These are phyloP conservation scores for Talaromyces sp. DNA, from an alignment of 2,329 filamentous ascomycete genomes.

Conservation along the genomic window DNA sequence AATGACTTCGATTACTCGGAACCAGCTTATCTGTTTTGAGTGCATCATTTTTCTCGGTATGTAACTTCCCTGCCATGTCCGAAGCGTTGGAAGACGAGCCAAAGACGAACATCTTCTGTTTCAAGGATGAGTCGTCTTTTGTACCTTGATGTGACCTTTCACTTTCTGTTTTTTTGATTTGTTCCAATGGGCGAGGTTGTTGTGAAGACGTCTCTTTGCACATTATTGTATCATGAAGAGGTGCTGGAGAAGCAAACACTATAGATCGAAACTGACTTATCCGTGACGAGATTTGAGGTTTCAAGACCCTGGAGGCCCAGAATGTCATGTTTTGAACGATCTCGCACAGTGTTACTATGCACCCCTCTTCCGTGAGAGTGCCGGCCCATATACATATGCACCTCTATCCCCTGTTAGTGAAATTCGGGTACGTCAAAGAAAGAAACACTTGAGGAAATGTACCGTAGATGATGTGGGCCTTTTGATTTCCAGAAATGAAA, in stretches of 20 bases:
- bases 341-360: conserved; percentile 1
- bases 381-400: conserved; percentile 5
- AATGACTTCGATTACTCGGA: neutral
- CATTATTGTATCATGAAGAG: neutral
- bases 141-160: neutral
- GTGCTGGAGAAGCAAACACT: neutral
- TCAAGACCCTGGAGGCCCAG: conserved; percentile 12
- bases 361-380: conserved; percentile 10
- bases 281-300: neutral
- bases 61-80: neutral
- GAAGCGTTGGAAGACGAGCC: neutral
- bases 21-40: neutral
- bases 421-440: neutral
- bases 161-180: neutral
- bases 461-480: neutral
- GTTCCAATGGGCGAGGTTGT: neutral
- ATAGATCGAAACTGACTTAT: neutral
- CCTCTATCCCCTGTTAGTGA: conserved; percentile 1
- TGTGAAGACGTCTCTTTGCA: neutral
- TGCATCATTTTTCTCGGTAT: neutral
- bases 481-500: conserved; percentile 2
- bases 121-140: neutral
- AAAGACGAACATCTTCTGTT: neutral
- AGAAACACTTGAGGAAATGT: too few species aligned
- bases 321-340: conserved; percentile 12